Evolutionary conservation across 441 rosid genomes (phyloP).

Genomic region (Pelargonium citronellum): DNA sequence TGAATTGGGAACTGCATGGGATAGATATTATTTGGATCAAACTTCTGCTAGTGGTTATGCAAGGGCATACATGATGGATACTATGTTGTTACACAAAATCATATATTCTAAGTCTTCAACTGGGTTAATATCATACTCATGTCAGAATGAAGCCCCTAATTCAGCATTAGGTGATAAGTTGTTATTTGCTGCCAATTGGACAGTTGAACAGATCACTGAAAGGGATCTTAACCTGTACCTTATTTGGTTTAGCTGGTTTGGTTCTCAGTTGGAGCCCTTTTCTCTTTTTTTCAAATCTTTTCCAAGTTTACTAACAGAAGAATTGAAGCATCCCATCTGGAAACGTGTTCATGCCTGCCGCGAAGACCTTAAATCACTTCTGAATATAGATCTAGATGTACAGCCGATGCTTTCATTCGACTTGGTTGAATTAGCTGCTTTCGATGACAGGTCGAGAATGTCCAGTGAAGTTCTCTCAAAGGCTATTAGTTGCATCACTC

Average conservation of each 20-base stretch:
- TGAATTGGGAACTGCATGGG: conserved; percentile 29
- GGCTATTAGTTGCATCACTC: conserved; percentile 51
- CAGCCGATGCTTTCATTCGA: conserved; percentile 59
- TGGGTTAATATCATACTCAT: conserved; percentile 23
- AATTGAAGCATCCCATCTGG: conserved; percentile 49
- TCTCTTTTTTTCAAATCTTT: conserved; percentile 12
- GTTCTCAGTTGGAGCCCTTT: conserved; percentile 7
- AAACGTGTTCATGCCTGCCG: conserved; percentile 36
- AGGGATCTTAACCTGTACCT: conserved; percentile 5
- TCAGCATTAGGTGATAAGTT: conserved; percentile 38
- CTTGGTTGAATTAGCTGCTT: conserved; percentile 43
- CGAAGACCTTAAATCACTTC: conserved; percentile 40
- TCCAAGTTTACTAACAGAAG: not conserved
- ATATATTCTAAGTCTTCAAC: conserved; percentile 45
- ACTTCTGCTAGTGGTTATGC: conserved; percentile 25
- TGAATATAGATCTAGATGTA: conserved; percentile 33
- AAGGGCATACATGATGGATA: conserved; percentile 32
- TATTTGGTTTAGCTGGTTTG: conserved; percentile 11
- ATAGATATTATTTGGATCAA: conserved; percentile 22
- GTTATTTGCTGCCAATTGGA: conserved; percentile 42
- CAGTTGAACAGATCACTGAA: conserved; percentile 9
- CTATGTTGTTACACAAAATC: conserved; percentile 26
- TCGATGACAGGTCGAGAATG: conserved; percentile 30
- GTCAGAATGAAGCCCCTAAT: conserved; percentile 25
- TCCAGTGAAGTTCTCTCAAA: conserved; percentile 35